A percentile compares a stretch with the other conserved stretches of the same genome.
Evolutionary conservation across 495 filamentous ascomycete species (phyloP).

Genomic region (Pyrenopolyporus hunteri): DNA sequence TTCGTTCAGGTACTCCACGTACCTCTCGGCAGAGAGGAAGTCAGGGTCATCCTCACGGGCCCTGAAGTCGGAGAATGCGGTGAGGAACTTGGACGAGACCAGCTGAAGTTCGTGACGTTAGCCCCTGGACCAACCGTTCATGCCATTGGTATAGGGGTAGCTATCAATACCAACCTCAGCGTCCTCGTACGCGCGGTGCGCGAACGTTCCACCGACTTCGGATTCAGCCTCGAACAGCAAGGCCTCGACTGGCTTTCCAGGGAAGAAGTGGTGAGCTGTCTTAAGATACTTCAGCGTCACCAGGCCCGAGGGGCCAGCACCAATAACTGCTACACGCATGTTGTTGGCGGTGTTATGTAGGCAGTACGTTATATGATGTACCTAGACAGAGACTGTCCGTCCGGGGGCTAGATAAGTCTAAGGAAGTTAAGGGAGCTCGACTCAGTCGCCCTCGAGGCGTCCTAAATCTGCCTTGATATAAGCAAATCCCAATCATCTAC

Average conservation of each 20-base stretch:
- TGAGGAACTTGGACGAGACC: slow-evolving; percentile 51
- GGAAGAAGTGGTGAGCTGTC: slow-evolving; percentile 34
- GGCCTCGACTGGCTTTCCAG: slow-evolving; percentile 32
- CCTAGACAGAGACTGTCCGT: neutral
- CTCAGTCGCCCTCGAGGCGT: neutral
- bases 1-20: slow-evolving; percentile 44
- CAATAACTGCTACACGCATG: slow-evolving; percentile 38
- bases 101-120: slow-evolving; percentile 33
- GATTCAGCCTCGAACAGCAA: slow-evolving; percentile 11
- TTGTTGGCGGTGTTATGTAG: neutral
- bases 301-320: slow-evolving; percentile 41
- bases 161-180: slow-evolving; percentile 1
- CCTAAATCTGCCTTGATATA: neutral
- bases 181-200: slow-evolving; percentile 19
- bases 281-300: slow-evolving; percentile 42
- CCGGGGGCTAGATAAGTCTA: neutral
- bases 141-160: neutral
- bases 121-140: neutral
- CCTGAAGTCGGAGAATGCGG: slow-evolving; percentile 51
- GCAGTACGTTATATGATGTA: neutral
- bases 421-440: neutral
- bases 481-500: neutral
- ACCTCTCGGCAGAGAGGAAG: slow-evolving; percentile 44
- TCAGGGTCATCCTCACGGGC: slow-evolving; percentile 38
- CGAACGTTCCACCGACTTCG: slow-evolving; percentile 6